Evolutionary conservation across 2,329 filamentous ascomycete species (phyloP), one percentile per base, ranked within the genome.

Genomic region (Pseudodiploospora longispora): DNA sequence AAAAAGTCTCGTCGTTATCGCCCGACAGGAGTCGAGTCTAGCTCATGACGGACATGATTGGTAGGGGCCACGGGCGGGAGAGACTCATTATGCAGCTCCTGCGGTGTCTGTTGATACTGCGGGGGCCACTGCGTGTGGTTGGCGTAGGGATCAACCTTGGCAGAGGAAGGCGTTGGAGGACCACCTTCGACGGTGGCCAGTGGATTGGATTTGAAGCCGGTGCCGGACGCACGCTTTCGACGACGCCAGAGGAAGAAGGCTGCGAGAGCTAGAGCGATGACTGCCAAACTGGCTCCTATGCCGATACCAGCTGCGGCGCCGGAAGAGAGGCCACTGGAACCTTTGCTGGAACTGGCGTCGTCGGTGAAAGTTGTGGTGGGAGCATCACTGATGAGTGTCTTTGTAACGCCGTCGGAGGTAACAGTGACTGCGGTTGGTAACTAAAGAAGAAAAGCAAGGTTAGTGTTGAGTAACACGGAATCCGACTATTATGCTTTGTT

Each of bases 231-330:
- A 12, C 39, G 40, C 28, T 9, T n/a, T 12, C 51, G 46, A 8
- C 55, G 56, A 27, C 55, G 56, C 54, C 58, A 59, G 47, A 60
- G 46, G 40, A 62, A 53, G 47, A 62, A 55, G 30, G 50, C 46
- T 0, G 40, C 41, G 9, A 55, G 41, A 7, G 42, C 52, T 27
- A 59, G 40, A 30, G 47, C 52, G 27, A 64, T 42, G 36, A 55
- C 50, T 35, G 45, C 59, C 9, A 63, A 42, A 2, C 49, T 51
- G 27, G 52, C 55, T 10, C 59, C 60, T 30, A 62, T 49, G 4
- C 56, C 59, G 27, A 63, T 57, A 6, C 59, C 61, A 4, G 59
- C 60, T 1, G 56, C 54, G 1, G 56, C 59, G 27, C 55, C 60
- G 4, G 56, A 30, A 8, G 60, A 62, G 10, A 63, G 50, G 5